Conservation (phyloP, 768 basidiomycete species). For the Russula earlei region DNA sequence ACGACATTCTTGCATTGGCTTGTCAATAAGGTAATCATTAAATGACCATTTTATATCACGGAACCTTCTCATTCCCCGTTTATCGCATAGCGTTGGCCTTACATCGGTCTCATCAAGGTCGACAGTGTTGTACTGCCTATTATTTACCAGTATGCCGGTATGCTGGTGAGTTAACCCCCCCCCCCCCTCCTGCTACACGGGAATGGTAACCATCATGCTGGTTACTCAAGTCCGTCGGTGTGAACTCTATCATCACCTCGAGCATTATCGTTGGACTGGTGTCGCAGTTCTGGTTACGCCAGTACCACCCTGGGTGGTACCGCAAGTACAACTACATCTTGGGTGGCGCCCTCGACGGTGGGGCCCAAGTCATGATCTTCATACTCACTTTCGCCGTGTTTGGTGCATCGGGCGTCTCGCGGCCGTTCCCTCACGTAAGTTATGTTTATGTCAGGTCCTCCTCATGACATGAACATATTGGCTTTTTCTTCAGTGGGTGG, state of each 20-base stretch:
- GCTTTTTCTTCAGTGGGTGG: conserved; percentile 33
- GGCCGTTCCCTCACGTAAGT: conserved; percentile 37
- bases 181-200: not conserved
- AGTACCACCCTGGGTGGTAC: conserved; percentile 40
- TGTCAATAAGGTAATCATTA: conserved; percentile 35
- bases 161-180: conserved; percentile 27
- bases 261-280: conserved; percentile 41
- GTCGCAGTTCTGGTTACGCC: conserved; percentile 37
- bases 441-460: too few relatives aligned
- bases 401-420: conserved; percentile 42
- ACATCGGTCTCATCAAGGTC: conserved; percentile 42
- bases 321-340: conserved; percentile 57
- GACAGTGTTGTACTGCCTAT: conserved; percentile 45
- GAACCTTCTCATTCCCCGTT: not conserved
- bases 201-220: not conserved
- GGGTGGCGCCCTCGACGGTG: conserved; percentile 57
- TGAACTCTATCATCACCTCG: conserved; percentile 42
- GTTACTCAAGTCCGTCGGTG: conserved; percentile 33
- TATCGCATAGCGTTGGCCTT: conserved; percentile 39
- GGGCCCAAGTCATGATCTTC: conserved; percentile 57
- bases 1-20: conserved; percentile 47
- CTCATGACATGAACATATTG: not conserved
- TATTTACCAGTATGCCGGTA: conserved; percentile 40
- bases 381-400: conserved; percentile 57
- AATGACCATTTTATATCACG: not conserved